phyloP scores from a whole-genome alignment of 164 flowering plant species.

The Saururus chinensis region DNA sequence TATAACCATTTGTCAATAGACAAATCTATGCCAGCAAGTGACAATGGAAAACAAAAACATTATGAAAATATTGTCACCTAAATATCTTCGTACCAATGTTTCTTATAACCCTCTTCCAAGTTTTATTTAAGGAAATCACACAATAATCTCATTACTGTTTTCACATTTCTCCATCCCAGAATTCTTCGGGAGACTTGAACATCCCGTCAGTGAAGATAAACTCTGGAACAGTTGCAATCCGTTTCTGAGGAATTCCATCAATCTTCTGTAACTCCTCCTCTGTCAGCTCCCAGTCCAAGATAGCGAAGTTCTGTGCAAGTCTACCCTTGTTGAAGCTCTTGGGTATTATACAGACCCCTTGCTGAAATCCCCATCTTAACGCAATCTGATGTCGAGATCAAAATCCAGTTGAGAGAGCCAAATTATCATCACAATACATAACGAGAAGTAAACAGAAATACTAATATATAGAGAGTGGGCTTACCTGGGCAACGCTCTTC shows the following conservation, averaged over 20 bases:
- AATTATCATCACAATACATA: neutral
- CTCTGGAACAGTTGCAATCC: neutral
- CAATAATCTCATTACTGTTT: neutral
- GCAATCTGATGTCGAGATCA: constrained; percentile 11
- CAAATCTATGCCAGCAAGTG: too few species aligned
- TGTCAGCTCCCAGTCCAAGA: constrained; percentile 23
- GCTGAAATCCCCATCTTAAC: constrained; percentile 23
- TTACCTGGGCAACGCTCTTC: constrained; percentile 12
- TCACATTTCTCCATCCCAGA: constrained; percentile 30
- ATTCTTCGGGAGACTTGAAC: constrained; percentile 19
- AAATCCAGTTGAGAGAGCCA: too few species aligned
- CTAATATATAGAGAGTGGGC: neutral
- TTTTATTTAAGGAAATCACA: too few species aligned
- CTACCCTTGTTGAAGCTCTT: constrained; percentile 27
- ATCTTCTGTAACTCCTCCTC: constrained; percentile 20
- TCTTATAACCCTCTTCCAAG: neutral
- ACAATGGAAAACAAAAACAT: too few species aligned
- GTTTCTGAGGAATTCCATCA: constrained; percentile 15
- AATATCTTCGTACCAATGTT: neutral
- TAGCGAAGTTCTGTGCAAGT: constrained; percentile 17
- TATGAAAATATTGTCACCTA: too few species aligned
- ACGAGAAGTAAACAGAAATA: neutral
- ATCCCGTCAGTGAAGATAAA: constrained; percentile 16
- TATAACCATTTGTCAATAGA: too few species aligned
- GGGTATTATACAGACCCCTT: constrained; percentile 20